phyloP scores from a whole-genome alignment of 2,329 filamentous ascomycete species.

The Dactylonectria macrodidyma region DNA sequence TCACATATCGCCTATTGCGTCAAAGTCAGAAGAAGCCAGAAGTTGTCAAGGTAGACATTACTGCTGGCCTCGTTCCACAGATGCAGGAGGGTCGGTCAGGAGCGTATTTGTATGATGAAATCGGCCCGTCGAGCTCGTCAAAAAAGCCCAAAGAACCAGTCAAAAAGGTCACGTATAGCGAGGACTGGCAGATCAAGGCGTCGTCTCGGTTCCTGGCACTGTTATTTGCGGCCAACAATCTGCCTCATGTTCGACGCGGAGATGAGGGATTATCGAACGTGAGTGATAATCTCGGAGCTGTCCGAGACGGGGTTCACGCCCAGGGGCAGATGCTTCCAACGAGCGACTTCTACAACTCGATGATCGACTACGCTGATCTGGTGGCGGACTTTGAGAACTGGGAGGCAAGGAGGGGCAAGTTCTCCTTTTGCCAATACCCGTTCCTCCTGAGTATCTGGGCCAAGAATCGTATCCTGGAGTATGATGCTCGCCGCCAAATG shows the following conservation, averaged over 20 bases:
- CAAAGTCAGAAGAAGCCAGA: conserved; percentile 78
- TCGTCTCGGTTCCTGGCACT: conserved; percentile 85
- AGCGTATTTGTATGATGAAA: conserved; percentile 83
- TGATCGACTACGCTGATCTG: conserved; percentile 89
- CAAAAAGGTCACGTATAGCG: conserved; percentile 76
- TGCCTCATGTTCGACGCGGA: conserved; percentile 55
- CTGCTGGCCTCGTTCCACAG: conserved; percentile 79
- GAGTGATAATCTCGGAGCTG: conserved; percentile 45
- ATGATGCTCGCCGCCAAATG: conserved; percentile 92
- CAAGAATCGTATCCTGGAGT: conserved; percentile 91
- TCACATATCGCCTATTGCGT: conserved; percentile 84
- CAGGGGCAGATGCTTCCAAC: conserved; percentile 80
- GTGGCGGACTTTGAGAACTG: conserved; percentile 89
- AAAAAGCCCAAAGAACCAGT: conserved; percentile 70
- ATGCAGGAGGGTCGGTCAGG: conserved; percentile 77
- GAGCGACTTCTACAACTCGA: conserved; percentile 88
- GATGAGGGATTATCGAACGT: conserved; percentile 42
- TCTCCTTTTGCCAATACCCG: conserved; percentile 93
- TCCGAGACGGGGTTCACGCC: conserved; percentile 50
- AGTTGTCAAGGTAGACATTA: conserved; percentile 70
- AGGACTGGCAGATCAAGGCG: conserved; percentile 92
- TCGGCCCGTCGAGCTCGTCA: conserved; percentile 67
- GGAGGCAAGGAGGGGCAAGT: conserved; percentile 82
- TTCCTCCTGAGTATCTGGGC: conserved; percentile 93
- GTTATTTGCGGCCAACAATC: conserved; percentile 85